Evolutionary conservation across 140 eudicot genomes (phyloP).

Genomic region (Ambrosia hybrid): DNA sequence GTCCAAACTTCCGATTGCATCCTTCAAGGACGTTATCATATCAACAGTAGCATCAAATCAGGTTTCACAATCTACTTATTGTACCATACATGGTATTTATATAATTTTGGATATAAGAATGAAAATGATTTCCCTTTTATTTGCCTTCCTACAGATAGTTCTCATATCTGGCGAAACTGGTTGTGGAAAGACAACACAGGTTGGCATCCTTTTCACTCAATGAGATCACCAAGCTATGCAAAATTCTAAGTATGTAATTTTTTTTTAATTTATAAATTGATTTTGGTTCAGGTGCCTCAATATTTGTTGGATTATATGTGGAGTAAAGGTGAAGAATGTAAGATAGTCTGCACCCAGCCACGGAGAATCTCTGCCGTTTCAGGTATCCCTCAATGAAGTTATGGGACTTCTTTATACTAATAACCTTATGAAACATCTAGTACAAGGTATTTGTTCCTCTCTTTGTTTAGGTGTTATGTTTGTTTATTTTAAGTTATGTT

Average conservation of each 20-base stretch:
- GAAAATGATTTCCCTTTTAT: background rate
- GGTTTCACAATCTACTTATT: slow-evolving; percentile 39
- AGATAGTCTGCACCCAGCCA: slow-evolving; percentile 90
- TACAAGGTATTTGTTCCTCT: no score
- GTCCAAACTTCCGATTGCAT: slow-evolving; percentile 87
- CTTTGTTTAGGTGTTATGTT: slow-evolving; percentile 14
- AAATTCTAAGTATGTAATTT: background rate
- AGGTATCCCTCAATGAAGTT: slow-evolving; percentile 41
- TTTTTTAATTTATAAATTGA: background rate
- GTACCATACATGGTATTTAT: background rate
- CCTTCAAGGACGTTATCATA: slow-evolving; percentile 63
- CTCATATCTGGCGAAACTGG: slow-evolving; percentile 97
- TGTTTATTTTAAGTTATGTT: slow-evolving; percentile 8
- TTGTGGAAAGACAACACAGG: slow-evolving; percentile 98
- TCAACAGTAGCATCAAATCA: slow-evolving; percentile 69
- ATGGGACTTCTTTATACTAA: background rate
- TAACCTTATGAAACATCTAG: no score
- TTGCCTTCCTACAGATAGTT: slow-evolving; percentile 52
- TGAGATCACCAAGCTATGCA: background rate
- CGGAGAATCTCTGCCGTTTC: slow-evolving; percentile 88
- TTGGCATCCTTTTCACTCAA: slow-evolving; percentile 16
- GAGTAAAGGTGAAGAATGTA: slow-evolving; percentile 80
- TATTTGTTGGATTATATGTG: slow-evolving; percentile 75
- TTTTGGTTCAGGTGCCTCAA: slow-evolving; percentile 74
- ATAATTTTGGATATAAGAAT: background rate